Base-by-base conservation (phyloP, 2,329 filamentous ascomycete species). In the Claviceps humidiphila region DNA sequence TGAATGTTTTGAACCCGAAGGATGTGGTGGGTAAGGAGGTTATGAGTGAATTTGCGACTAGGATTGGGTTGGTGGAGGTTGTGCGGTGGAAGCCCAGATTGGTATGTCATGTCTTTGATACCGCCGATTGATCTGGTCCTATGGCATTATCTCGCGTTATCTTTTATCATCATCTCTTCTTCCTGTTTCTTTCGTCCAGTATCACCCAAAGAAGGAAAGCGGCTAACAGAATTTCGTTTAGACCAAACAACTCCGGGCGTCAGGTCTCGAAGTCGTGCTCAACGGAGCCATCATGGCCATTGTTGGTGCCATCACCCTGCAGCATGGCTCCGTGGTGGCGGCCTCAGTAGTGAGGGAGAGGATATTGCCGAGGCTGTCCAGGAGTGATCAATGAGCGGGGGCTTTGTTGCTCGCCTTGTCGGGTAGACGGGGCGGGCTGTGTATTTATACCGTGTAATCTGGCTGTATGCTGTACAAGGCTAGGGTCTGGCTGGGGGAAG, bases 81-180 rank as follows among this genome's bases (percentile, higher is more conserved):
- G 71, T 95, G 58, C 77, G 93, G 70, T 97, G 93, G 93, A 87
- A 86, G 68, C 93, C 93, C 30, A 81, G 79, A 71, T 77, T 85
- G 72, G 89, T 95, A 73, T 64, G 80, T 48, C 2, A 66, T 51
- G 34, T 11, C 6, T 6, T 14, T 20, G 6, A 3, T 34, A 11
- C 30, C 0, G 9, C 30, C 11, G 30, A 34, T 9, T 11, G 3
- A 11, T 4, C 1, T 34, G 30, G 9, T 11, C 9, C 9, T 34
- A 30, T 30, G 24, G 2, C 24, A 7, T 26, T 26, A 7, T 26
- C 5, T 26, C 6, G 3, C 24, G 2, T 30, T 11, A 4, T 4
- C 30, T 11, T 4, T 34, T 9, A 11, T 11, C 30, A 4, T 11
- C 30, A 34, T 34, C 4, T 22, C 30, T 34, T 34, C 22, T 22